Percentiles rank a stretch among this genome's conserved stretches.
phyloP scores from a whole-genome alignment of 768 basidiomycete species.

The Mycena leptocephala region DNA sequence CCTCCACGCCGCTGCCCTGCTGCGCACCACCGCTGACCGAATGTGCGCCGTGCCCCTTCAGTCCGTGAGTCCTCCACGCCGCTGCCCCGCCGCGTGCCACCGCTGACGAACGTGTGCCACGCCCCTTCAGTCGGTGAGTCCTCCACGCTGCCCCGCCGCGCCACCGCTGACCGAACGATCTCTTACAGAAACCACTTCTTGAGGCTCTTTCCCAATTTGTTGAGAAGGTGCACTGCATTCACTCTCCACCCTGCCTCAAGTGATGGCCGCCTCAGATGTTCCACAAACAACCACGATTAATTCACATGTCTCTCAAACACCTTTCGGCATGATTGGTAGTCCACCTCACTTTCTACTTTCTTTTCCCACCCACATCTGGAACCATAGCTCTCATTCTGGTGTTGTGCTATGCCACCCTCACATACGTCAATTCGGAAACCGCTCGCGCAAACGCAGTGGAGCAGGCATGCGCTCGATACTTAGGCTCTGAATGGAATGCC shows the following conservation, averaged over 20 bases:
- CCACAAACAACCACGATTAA: neutral
- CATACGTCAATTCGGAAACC: neutral
- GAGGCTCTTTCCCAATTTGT: slow-evolving; percentile 6
- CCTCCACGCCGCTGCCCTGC: neutral
- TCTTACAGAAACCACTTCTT: slow-evolving; percentile 13
- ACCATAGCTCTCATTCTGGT: slow-evolving; percentile 9
- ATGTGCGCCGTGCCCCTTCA: neutral
- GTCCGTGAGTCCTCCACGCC: neutral
- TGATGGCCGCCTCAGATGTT: slow-evolving; percentile 12
- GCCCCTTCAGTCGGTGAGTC: slow-evolving; percentile 1
- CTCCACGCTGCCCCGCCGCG: neutral
- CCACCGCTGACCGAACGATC: neutral
- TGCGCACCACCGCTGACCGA: neutral
- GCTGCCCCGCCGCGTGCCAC: neutral
- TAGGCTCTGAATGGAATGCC: neutral
- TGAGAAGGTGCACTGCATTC: neutral
- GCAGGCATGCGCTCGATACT: slow-evolving; percentile 8
- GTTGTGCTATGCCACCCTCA: slow-evolving; percentile 10
- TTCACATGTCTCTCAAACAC: neutral
- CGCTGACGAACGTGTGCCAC: neutral
- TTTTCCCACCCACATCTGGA: neutral
- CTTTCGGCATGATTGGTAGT: slow-evolving; percentile 4
- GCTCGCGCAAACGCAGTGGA: neutral
- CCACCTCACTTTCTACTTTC: slow-evolving; percentile 1
- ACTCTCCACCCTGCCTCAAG: neutral